Evolutionary conservation across 129 eudicot genomes (phyloP), one percentile per base, ranked within the genome.

Genomic region (Apium graveolens): DNA sequence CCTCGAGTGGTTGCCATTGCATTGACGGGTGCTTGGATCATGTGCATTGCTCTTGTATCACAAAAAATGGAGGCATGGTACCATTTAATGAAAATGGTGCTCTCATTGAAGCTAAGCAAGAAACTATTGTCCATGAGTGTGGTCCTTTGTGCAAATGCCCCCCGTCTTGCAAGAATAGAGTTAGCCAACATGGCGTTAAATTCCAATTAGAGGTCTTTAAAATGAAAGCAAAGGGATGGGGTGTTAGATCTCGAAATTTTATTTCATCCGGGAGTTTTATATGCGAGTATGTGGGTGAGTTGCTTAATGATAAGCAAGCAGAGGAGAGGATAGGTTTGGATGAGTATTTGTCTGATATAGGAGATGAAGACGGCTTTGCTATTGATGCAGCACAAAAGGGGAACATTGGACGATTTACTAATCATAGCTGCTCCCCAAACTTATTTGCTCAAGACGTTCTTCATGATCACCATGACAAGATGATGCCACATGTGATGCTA

Each of bases 131-230:
- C 37, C 62, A 81, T 31, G 91, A 87, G 73, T 87, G 91, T 78
- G 91, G 91, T 7, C 80, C 85, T 6, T 73, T 21, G 26, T 87
- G 91, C 70, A 78, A 75, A 80, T 87, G 91, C 68, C 83, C 86
- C 11, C 85, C 86, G 32, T 46, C 78, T 57, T 87, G 91, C 80
- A 48, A 65, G 27, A 87, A 87, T 45, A 77, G 88, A 70, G 83
- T 80, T 6, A 79, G 83, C 81, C 91, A 85, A 70, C 73, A 80
- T 29, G 91, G 91, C 2, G 32, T 73, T 27, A 34, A 24, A 12
- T 31, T 49, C n/a, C 81, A 42, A 31, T 72, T 87, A 29, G 91
- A 87, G 80, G 72, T 87, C 41, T 87, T 87, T 70, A 80, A 76
- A 82, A 85, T 86, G 10, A 10, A 70, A 57, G 11, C 53, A 27